Base-by-base conservation (phyloP, 106 monocot species). In the Acorus gramineus region DNA sequence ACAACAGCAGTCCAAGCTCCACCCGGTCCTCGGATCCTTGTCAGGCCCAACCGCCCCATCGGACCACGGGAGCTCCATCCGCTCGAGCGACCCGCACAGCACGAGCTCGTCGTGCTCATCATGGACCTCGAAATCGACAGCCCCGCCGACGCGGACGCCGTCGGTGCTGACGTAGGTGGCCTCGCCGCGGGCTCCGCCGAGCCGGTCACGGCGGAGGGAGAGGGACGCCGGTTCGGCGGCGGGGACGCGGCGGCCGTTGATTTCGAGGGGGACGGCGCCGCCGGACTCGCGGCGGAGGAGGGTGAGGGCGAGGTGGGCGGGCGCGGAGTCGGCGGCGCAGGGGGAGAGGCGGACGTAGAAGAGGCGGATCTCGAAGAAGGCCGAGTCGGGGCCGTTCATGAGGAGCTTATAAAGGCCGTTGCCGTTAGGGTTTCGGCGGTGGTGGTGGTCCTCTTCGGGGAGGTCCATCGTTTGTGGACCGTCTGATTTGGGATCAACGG, bases 321-420 rank as follows among this genome's bases (percentile, higher is more conserved):
- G 89, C 2, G 64, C 78, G 54, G 79, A 4, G 45, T 77, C 75
- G 13, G 66, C 61, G 14, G 65, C 53, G 73, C 79, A 79, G 4
- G 79, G 79, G 11, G 70, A 58, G 55, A 86, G 63, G 60, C 85
- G 79, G 51, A 85, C 82, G 66, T 82, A 90, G 82, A 90, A 90
- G 51, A 90, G 82, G 62, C 85, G 85, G 69, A 90, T 85, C 72
- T 85, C 82, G 59, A 90, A 65, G 69, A 71, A 85, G 47, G 89
- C 74, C 8, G 85, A 82, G 4, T 77, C 68, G 14, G 63, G 5
- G 11, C 28, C 28, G 28, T 28, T 28, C 28, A 28, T 28, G 28
- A 28, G 28, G 28, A 28, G 28, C 28, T 28, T 28, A 1, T 28
- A 28, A 28, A 28, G 28, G 28, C 28, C 28, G 28, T 28, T 28